Evolutionary conservation across 2,329 filamentous ascomycete species (phyloP), one percentile per base, ranked within the genome.

Genomic region (Paraphaeosphaeria minitans): DNA sequence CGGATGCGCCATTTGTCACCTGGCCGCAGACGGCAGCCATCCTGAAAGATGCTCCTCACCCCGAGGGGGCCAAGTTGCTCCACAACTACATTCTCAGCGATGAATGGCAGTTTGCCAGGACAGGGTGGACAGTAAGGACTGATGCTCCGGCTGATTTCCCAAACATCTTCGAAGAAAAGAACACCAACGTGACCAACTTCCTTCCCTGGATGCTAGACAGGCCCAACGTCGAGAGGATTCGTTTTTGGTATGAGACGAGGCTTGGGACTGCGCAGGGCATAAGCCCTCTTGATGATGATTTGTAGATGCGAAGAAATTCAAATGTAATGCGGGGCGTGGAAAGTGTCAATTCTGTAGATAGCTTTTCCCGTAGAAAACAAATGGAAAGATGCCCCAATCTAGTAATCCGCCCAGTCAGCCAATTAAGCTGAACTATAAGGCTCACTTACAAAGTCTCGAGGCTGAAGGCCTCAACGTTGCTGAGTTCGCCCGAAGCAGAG

Each of bases 1-100:
- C 63, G 13, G 60, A 76, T n/a, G 80, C 74, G 7, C 60, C 75
- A 48, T 83, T 80, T 58, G 78, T 82, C 7, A 75, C 75, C 3
- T 85, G 83, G 83, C 62, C 80, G 0, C 83, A 85, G 62, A 77
- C 69, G 0, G 81, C 71, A 1, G 83, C 76, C 1, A 85, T 85
- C 57, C 71, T 82, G 31, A 79, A 78, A 54, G 71, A 81, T 31
- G 81, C 83, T 0, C 80, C 80, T 0, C 81, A 82, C 51, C 80
- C 81, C 0, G 82, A 85, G 66, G 77, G 77, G 33, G 81, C 83
- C 29, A 85, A 84, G 72, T 70, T 85, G 27, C 75, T 85, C 9
- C 77, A 81, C 63, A 81, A 76, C 65, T 85, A 70, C 64, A 58
- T 84, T 6, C 67, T 84, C 12, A 80, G 75, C 55, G 57, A 70